Conservation (phyloP, 2,329 filamentous ascomycete species). For the Colletotrichum cereale region DNA sequence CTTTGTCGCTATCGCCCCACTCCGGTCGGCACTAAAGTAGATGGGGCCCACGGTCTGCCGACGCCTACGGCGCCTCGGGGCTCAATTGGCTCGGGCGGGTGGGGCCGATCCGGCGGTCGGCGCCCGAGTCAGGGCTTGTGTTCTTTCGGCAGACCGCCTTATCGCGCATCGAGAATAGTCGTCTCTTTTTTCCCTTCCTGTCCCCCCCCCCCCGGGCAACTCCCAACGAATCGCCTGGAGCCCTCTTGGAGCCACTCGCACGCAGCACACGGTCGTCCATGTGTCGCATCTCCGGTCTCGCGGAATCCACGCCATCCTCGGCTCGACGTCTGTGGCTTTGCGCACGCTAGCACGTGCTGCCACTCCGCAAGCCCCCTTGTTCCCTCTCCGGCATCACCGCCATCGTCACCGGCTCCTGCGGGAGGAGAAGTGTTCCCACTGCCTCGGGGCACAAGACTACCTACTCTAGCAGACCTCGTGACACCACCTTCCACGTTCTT, state of each 20-base stretch:
- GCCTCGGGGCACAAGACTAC: not conserved
- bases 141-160: conserved; percentile 23
- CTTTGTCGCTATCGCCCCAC: not conserved
- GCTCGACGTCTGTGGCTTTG: not conserved
- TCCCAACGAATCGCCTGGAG: not conserved
- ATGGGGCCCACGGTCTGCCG: not conserved
- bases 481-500: not conserved
- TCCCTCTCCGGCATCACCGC: not conserved
- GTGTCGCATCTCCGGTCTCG: not conserved
- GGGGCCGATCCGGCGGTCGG: conserved; percentile 22
- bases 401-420: not conserved
- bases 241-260: not conserved
- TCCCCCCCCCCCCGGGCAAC: no score
- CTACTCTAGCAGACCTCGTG: not conserved
- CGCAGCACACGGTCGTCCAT: not conserved
- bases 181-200: not conserved
- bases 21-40: conserved; percentile 5
- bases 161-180: not conserved
- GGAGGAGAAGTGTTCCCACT: not conserved
- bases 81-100: conserved; percentile 13
- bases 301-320: not conserved
- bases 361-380: not conserved
- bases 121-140: not conserved
- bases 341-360: not conserved
- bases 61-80: not conserved